Evolutionary conservation across 371 early-diverging fungal genomes (phyloP), one percentile per base, ranked within the genome.

Genomic region (Mucor circinelloides): DNA sequence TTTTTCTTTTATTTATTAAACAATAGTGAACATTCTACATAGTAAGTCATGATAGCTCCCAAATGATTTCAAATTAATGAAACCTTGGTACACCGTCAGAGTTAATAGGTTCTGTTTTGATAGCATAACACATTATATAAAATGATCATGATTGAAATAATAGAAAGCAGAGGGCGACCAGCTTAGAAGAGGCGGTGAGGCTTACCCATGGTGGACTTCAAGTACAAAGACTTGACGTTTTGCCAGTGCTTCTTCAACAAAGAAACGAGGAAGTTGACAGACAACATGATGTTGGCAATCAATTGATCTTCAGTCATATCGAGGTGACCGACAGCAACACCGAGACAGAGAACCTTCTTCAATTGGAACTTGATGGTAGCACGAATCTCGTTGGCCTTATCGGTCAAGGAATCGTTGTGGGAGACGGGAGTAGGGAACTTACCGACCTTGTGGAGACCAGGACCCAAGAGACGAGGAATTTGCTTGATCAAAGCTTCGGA

Each of bases 351-450:
- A 70, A 97, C 98, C 91, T 98, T 98, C 94, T 98, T 98, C 68
- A 99, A 86, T 87, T 99, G 99, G 94, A 99, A 97, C 93, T 98
- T 98, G 91, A 98, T 95, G 87, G 98, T 98, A 80, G 95, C 92
- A 82, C 95, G 93, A 86, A 97, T 88, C 79, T 97, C 97, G 78
- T 94, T 89, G 78, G 94, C 94, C 88, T 97, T 96, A 71, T 88
- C 95, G 59, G 84, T 85, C 70, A 99, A 88, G 83, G 93, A 89
- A 72, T 97, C 98, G 79, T 82, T 70, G 90, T 96, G 97, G 73
- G 94, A 86, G 79, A 97, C 94, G 68, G 99, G 97, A 76, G 98
- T 96, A 70, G 99, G 99, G 91, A 98, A 98, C 88, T 98, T 97
- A 78, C 99, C 97, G 84, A 97, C 90, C 90, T 92, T 91, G 92